Percentiles rank a stretch among this genome's conserved stretches.
phyloP scores from a whole-genome alignment of 441 rosid genomes.

The Arabidopsis hybrid region DNA sequence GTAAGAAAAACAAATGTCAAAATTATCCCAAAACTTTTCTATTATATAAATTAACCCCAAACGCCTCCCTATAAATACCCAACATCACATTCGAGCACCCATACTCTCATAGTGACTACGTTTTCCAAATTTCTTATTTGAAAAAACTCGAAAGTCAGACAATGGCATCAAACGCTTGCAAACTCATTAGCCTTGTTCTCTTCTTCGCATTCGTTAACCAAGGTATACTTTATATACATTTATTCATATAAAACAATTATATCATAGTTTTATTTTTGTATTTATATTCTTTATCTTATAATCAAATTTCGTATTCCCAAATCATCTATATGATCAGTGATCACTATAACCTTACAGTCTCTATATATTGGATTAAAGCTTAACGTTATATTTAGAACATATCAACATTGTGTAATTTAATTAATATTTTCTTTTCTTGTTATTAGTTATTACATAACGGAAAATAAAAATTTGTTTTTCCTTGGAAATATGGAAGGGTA shows the following conservation, averaged over 20 bases:
- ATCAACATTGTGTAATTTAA: not conserved
- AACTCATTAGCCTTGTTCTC: conserved; percentile 19
- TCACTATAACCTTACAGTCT: not conserved
- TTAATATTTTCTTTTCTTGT: not conserved
- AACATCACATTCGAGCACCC: not conserved
- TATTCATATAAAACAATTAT: no score
- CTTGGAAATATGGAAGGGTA: conserved; percentile 29
- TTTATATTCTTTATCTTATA: not conserved
- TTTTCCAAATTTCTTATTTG: not conserved
- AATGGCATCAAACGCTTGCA: conserved; percentile 30
- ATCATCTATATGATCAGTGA: not conserved
- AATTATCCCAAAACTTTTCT: not conserved
- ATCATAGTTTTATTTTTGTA: not conserved
- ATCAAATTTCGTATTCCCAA: not conserved
- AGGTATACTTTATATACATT: conserved; percentile 13
- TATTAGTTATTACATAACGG: not conserved
- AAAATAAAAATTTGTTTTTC: not conserved
- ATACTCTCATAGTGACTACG: conserved; percentile 12
- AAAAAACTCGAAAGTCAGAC: not conserved
- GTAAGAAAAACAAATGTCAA: not conserved
- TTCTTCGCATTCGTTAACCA: conserved; percentile 10
- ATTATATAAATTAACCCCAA: not conserved
- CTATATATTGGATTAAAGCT: not conserved
- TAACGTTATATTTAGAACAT: not conserved
- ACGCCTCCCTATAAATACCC: not conserved